Percentiles rank a stretch among this genome's conserved stretches.
Conservation (phyloP, 768 basidiomycete genomes). For the Boletus patriciae region DNA sequence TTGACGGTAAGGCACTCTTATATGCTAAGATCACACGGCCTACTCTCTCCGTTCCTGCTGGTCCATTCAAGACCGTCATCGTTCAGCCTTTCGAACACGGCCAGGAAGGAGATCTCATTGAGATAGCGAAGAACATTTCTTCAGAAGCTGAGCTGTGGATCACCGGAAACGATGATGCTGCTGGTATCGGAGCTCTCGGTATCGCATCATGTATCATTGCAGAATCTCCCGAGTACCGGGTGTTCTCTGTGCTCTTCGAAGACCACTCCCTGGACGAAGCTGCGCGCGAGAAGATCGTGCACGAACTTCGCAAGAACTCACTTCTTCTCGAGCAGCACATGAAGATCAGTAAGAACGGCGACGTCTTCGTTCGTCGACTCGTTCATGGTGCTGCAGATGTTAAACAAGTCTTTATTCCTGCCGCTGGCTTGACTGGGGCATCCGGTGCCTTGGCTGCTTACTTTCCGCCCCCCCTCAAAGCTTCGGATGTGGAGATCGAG, state of each 20-base stretch:
- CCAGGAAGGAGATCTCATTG: conserved; percentile 27
- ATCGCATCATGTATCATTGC: conserved; percentile 30
- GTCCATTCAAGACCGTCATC: conserved; percentile 27
- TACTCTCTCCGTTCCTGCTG: conserved; percentile 12
- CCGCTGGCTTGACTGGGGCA: conserved; percentile 10
- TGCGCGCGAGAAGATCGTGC: conserved; percentile 25
- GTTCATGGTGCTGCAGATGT: conserved; percentile 28
- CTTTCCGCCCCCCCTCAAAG: conserved; percentile 18
- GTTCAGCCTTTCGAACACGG: conserved; percentile 29
- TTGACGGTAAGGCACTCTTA: conserved; percentile 12
- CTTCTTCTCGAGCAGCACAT: conserved; percentile 31
- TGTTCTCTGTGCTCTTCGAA: conserved; percentile 31
- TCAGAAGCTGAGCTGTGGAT: conserved; percentile 31
- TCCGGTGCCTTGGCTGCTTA: conserved; percentile 18
- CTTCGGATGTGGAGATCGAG: conserved; percentile 22
- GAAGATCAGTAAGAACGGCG: conserved; percentile 28
- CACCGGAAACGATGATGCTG: conserved; percentile 31
- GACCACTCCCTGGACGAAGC: conserved; percentile 26
- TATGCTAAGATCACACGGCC: conserved; percentile 16
- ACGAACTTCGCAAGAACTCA: conserved; percentile 27
- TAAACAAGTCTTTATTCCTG: conserved; percentile 13
- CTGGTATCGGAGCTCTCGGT: conserved; percentile 32
- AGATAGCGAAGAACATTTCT: conserved; percentile 25
- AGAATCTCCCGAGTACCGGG: conserved; percentile 31
- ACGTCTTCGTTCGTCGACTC: conserved; percentile 30